A percentile compares a stretch with the other conserved stretches of the same genome.
phyloP scores from a whole-genome alignment of 352 stramenopile species.

The Globisporangium carolinianum region DNA sequence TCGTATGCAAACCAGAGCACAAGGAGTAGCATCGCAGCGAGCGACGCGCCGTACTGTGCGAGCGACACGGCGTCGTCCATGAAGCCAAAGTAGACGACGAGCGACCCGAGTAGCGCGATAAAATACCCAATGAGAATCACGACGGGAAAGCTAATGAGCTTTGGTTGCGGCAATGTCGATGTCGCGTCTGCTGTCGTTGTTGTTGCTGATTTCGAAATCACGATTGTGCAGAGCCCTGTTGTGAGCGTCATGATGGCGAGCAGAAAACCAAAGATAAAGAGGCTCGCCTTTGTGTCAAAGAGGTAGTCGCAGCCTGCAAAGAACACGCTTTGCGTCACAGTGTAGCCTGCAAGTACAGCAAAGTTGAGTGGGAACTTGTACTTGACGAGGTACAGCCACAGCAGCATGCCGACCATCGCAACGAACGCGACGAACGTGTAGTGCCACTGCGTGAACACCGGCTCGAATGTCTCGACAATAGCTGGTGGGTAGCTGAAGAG shows the following conservation, averaged over 20 bases:
- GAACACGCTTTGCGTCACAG: constrained; percentile 51
- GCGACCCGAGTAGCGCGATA: constrained; percentile 43
- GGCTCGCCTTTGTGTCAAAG: constrained; percentile 50
- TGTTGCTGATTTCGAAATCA: constrained; percentile 26
- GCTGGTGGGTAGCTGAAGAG: constrained; percentile 27
- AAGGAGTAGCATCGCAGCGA: constrained; percentile 52
- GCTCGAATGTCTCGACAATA: constrained; percentile 21
- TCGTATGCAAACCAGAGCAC: constrained; percentile 81
- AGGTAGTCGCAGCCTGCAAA: constrained; percentile 46
- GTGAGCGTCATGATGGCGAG: constrained; percentile 60
- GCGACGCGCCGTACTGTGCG: constrained; percentile 44
- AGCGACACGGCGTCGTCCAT: constrained; percentile 43
- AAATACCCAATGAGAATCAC: constrained; percentile 48
- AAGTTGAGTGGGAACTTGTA: constrained; percentile 72
- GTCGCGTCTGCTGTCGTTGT: constrained; percentile 11
- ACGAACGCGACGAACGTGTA: constrained; percentile 47
- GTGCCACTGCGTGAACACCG: constrained; percentile 36
- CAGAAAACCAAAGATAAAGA: constrained; percentile 60
- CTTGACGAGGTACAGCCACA: constrained; percentile 73
- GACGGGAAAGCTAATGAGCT: constrained; percentile 53
- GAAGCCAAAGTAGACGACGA: constrained; percentile 57
- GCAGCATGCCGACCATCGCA: constrained; percentile 40
- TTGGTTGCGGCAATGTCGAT: constrained; percentile 8
- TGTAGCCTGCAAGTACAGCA: constrained; percentile 48
- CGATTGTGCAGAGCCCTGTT: constrained; percentile 41